Evolutionary conservation across 2,329 filamentous ascomycete genomes (phyloP).

Genomic region (Colletotrichum tamarilloi): DNA sequence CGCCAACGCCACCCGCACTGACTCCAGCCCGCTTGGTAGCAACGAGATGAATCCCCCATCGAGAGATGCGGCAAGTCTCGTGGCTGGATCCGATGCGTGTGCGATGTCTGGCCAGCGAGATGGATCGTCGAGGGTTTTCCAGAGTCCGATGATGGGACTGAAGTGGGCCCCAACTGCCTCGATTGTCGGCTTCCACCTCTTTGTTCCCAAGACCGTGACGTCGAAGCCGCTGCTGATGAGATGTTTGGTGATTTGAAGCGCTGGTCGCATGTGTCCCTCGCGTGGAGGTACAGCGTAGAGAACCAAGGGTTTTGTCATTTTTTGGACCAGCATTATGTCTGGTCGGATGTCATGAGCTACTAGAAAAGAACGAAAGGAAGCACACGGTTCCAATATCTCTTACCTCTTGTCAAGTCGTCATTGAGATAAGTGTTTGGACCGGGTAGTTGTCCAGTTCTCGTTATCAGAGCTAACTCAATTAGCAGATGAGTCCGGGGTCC

Average conservation of each 20-base stretch:
- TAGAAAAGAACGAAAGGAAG: too few relatives aligned
- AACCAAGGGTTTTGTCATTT: not conserved
- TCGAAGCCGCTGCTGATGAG: conserved; percentile 8
- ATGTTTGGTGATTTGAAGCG: conserved; percentile 13
- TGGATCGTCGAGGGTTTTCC: conserved; percentile 19
- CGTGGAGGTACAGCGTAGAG: conserved; percentile 14
- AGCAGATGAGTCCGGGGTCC: not conserved
- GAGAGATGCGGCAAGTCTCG: conserved; percentile 15
- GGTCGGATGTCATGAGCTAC: not conserved
- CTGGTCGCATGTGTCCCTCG: conserved; percentile 27
- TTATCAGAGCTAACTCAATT: not conserved
- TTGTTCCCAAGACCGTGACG: conserved; percentile 10
- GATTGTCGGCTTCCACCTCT: not conserved
- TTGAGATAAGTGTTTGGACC: not conserved
- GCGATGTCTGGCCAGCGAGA: conserved; percentile 15
- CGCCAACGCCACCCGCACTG: conserved; percentile 8
- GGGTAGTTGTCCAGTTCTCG: not conserved
- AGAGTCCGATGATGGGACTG: conserved; percentile 23
- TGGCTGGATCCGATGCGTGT: not conserved
- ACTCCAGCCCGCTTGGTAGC: conserved; percentile 18
- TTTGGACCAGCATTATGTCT: not conserved
- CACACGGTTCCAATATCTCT: not conserved
- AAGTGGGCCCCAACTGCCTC: conserved; percentile 4
- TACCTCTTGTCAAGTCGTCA: not conserved
- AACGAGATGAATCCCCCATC: conserved; percentile 11